Conservation (phyloP, 768 basidiomycete species). For the Tephrocybe sp. region DNA sequence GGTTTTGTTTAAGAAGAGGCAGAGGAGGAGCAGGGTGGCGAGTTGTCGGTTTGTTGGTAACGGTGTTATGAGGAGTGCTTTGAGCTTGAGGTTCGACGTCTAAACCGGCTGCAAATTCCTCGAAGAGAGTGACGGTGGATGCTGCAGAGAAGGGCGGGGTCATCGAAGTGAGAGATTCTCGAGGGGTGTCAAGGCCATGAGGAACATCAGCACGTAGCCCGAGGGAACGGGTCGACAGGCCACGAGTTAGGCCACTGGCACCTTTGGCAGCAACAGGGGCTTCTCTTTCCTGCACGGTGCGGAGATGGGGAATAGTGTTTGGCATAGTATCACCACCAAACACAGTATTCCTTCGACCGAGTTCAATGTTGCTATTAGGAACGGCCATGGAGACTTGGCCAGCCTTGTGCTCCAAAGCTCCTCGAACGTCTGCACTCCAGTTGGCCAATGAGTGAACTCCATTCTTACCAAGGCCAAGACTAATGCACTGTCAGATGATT, state of each 20-base stretch:
- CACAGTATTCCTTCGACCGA: slow-evolving; percentile 47
- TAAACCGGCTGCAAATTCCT: slow-evolving; percentile 46
- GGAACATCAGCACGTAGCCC: slow-evolving; percentile 54
- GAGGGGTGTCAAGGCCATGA: slow-evolving; percentile 46
- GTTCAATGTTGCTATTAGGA: slow-evolving; percentile 37
- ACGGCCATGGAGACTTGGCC: slow-evolving; percentile 36
- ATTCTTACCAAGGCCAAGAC: slow-evolving; percentile 63
- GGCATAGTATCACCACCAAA: slow-evolving; percentile 42
- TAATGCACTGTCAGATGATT: slow-evolving; percentile 27
- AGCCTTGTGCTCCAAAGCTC: slow-evolving; percentile 43
- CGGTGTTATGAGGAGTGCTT: slow-evolving; percentile 62
- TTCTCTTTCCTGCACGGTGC: slow-evolving; percentile 42
- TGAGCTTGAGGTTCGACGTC: slow-evolving; percentile 52
- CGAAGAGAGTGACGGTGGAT: slow-evolving; percentile 63
- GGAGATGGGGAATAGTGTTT: slow-evolving; percentile 32
- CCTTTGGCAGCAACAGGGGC: slow-evolving; percentile 4
- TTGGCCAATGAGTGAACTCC: slow-evolving; percentile 48
- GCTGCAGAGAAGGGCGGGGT: slow-evolving; percentile 51
- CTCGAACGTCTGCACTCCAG: slow-evolving; percentile 57
- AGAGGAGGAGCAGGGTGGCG: slow-evolving; percentile 35
- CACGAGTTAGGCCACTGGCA: slow-evolving; percentile 28
- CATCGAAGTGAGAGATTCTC: slow-evolving; percentile 45
- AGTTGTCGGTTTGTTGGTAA: slow-evolving; percentile 32
- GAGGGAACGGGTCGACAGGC: slow-evolving; percentile 42
- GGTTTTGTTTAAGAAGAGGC: slow-evolving; percentile 32